Evolutionary conservation across 2,329 filamentous ascomycete species (phyloP).

Genomic region (Grosmannia serpens): DNA sequence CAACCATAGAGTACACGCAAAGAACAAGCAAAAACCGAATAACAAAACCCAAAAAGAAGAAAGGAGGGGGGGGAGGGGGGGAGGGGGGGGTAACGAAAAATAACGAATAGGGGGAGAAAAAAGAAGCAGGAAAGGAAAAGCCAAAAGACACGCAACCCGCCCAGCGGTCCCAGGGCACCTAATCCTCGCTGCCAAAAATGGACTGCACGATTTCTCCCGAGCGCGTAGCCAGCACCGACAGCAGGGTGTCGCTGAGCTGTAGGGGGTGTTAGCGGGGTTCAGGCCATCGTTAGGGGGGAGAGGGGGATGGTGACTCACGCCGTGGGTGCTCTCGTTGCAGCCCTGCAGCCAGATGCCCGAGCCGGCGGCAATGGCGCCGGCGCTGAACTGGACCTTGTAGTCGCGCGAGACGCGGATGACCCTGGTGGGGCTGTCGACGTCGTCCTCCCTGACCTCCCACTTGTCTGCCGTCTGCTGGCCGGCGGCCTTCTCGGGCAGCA

Average conservation of each 20-base stretch:
- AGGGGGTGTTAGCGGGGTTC: constrained; percentile 2
- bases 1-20: no score
- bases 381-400: constrained; percentile 64
- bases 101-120: no score
- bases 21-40: no score
- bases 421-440: not conserved
- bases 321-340: constrained; percentile 86
- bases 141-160: no score
- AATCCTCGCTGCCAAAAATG: constrained; percentile 43
- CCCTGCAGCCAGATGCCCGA: constrained; percentile 88
- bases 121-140: not conserved
- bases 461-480: constrained; percentile 8
- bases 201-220: constrained; percentile 68
- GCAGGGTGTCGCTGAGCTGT: constrained; percentile 67
- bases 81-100: no score
- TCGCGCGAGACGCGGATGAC: constrained; percentile 62
- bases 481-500: constrained; percentile 43
- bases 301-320: constrained; percentile 43
- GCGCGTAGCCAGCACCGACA: constrained; percentile 65
- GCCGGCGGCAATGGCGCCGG: constrained; percentile 54
- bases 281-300: constrained; percentile 7
- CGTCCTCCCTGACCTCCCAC: constrained; percentile 12
- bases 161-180: no score
- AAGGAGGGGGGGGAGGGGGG: no score
- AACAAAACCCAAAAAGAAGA: no score